These are phyloP conservation scores for Plectosphaerella cucumerina DNA, from an alignment of 2,329 filamentous ascomycete species.

Conservation along the genomic window DNA sequence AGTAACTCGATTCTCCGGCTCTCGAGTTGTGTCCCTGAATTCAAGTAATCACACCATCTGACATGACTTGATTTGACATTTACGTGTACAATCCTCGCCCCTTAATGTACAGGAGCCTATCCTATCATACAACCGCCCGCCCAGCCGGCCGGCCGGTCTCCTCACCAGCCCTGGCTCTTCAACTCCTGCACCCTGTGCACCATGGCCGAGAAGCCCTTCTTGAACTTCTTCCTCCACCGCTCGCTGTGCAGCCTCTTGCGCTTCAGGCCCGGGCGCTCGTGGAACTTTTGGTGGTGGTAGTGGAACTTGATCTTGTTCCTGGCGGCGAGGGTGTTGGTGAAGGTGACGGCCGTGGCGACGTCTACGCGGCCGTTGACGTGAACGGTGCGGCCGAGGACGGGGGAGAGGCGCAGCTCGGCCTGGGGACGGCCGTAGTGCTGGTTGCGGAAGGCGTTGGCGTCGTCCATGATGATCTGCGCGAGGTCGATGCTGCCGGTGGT, in stretches of 20 bases:
- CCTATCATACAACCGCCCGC: slow-evolving; percentile 1
- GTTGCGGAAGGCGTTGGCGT: slow-evolving; percentile 18
- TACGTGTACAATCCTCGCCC: background rate
- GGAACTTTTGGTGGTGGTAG: slow-evolving; percentile 59
- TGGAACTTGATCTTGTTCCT: slow-evolving; percentile 50
- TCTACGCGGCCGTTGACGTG: slow-evolving; percentile 38
- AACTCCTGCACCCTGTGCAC: slow-evolving; percentile 64
- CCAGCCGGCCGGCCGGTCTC: background rate
- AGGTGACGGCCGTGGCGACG: slow-evolving; percentile 36
- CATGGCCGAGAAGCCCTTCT: slow-evolving; percentile 61
- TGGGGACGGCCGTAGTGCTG: slow-evolving; percentile 10
- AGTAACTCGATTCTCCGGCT: background rate
- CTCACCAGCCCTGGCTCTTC: slow-evolving; percentile 75
- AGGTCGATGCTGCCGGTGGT: slow-evolving; percentile 22
- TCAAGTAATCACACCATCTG: background rate
- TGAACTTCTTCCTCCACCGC: slow-evolving; percentile 68
- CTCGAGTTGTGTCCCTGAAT: background rate
- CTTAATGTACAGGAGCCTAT: background rate
- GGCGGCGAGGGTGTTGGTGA: slow-evolving; percentile 32
- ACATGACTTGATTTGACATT: background rate
- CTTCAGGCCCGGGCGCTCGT: slow-evolving; percentile 73
- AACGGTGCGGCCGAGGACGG: slow-evolving; percentile 39
- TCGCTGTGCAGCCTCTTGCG: slow-evolving; percentile 68
- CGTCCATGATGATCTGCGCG: slow-evolving; percentile 28
- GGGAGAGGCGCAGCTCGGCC: slow-evolving; percentile 31